These are phyloP conservation scores for Bipolaris zeicola DNA, from an alignment of 2,329 filamentous ascomycete species.

Conservation along the genomic window DNA sequence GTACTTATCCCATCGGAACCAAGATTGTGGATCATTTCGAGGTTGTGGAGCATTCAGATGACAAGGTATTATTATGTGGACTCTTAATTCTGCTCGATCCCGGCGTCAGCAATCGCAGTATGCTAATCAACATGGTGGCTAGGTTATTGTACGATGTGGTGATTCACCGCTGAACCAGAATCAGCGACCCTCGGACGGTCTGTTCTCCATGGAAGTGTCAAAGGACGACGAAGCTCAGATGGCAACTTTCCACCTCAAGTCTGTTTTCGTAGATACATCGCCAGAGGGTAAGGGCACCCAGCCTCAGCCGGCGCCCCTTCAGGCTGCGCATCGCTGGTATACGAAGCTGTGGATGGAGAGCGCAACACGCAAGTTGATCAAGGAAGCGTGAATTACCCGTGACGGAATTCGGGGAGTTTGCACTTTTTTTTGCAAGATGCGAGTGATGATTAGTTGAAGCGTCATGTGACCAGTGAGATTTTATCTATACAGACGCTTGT, in stretches of 20 bases:
- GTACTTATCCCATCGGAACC: conserved; percentile 44
- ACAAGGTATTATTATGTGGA: conserved; percentile 36
- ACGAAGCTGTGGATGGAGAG: conserved; percentile 52
- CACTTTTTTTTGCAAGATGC: not conserved
- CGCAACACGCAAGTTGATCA: conserved; percentile 45
- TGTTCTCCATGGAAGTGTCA: conserved; percentile 49
- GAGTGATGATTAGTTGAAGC: not conserved
- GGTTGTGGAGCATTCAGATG: conserved; percentile 44
- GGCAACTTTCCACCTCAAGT: conserved; percentile 49
- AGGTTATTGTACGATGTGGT: conserved; percentile 48
- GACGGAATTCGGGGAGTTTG: too few species aligned
- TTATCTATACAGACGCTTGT: not conserved
- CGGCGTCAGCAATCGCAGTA: too few species aligned
- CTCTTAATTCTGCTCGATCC: too few species aligned
- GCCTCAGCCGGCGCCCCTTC: conserved; percentile 39
- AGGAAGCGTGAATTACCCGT: conserved; percentile 10
- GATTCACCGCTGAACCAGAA: conserved; percentile 43
- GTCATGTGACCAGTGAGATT: not conserved
- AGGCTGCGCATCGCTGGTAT: conserved; percentile 44
- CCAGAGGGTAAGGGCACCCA: conserved; percentile 38
- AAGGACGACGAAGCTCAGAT: conserved; percentile 44
- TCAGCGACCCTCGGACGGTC: conserved; percentile 41
- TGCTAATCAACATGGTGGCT: conserved; percentile 17
- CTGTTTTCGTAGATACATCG: conserved; percentile 48
- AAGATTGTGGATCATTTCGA: conserved; percentile 50